A percentile compares a stretch with the other conserved stretches of the same genome.
Evolutionary conservation across 1,284 basidiomycete genomes (phyloP).

Genomic region (Dichomitus squalens): DNA sequence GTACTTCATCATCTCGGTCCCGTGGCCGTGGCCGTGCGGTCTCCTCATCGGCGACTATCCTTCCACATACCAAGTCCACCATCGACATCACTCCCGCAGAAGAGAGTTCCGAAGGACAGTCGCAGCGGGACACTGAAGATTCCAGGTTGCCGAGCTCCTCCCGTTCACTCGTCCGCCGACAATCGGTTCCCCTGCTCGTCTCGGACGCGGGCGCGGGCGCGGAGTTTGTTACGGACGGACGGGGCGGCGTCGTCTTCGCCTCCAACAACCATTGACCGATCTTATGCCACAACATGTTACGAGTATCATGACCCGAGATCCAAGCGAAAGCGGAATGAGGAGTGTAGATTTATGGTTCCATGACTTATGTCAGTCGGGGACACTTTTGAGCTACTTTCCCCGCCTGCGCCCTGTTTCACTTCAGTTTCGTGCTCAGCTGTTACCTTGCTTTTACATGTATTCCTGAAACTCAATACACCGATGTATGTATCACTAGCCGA

Average conservation of each 20-base stretch:
- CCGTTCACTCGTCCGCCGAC: conserved; percentile 11
- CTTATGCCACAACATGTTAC: neutral
- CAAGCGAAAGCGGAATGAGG: neutral
- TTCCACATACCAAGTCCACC: conserved; percentile 10
- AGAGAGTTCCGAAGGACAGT: conserved; percentile 10
- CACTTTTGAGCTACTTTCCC: neutral
- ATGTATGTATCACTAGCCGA: neutral
- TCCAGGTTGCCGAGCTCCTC: conserved; percentile 2
- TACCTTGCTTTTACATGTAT: neutral
- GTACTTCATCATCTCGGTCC: conserved; percentile 21
- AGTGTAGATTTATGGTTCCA: neutral
- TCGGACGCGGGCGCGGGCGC: conserved; percentile 10
- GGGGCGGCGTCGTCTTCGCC: conserved; percentile 23
- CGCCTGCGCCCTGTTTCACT: neutral
- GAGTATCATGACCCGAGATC: neutral
- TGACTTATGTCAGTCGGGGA: neutral
- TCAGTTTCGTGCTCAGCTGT: neutral
- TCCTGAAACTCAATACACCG: neutral
- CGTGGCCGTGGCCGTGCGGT: conserved; percentile 23
- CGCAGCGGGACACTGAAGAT: conserved; percentile 3
- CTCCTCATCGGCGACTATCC: conserved; percentile 10
- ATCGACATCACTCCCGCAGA: conserved; percentile 5
- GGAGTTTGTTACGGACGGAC: conserved; percentile 23
- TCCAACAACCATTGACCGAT: neutral
- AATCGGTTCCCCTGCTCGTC: conserved; percentile 10